These are phyloP conservation scores for Limonium bicolor DNA, from an alignment of 148 eudicot species.

Conservation along the genomic window DNA sequence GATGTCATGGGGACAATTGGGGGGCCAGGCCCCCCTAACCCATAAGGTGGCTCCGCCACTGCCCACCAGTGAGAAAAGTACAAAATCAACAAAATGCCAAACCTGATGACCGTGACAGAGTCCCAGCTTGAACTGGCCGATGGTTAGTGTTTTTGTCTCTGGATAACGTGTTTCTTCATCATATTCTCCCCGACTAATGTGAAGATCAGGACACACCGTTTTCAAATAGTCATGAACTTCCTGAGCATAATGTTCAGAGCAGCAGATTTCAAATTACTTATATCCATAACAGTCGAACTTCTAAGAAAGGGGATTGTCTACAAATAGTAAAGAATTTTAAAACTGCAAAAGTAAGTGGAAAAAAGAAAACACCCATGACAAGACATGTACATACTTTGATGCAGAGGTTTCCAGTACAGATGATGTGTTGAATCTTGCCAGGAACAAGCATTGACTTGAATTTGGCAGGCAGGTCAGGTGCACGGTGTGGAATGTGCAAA, in stretches of 20 bases:
- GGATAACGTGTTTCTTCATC: conserved; percentile 93
- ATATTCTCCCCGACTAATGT: conserved; percentile 84
- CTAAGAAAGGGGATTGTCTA: too few species aligned
- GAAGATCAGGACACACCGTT: conserved; percentile 76
- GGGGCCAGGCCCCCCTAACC: too few species aligned
- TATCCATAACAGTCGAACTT: too few species aligned
- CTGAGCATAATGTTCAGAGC: too few species aligned
- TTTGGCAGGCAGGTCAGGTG: conserved; percentile 88
- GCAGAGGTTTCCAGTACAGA: conserved; percentile 87
- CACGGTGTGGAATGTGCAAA: conserved; percentile 90
- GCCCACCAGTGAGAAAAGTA: too few species aligned
- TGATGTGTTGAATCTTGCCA: conserved; percentile 88
- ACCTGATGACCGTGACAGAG: conserved; percentile 99
- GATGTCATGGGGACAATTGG: too few species aligned
- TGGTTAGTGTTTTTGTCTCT: conserved; percentile 82
- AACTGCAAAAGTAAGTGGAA: neutral
- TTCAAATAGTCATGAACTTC: conserved; percentile 95
- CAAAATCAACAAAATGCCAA: conserved; percentile 2
- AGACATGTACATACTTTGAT: conserved; percentile 56
- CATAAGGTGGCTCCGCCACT: too few species aligned
- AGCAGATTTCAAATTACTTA: too few species aligned
- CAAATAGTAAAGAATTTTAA: neutral
- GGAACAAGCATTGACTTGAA: conserved; percentile 99
- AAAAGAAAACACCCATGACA: too few species aligned
- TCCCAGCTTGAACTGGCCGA: conserved; percentile 98